Base-by-base conservation (phyloP, 2,329 filamentous ascomycete genomes). In the Talaromyces sp. region DNA sequence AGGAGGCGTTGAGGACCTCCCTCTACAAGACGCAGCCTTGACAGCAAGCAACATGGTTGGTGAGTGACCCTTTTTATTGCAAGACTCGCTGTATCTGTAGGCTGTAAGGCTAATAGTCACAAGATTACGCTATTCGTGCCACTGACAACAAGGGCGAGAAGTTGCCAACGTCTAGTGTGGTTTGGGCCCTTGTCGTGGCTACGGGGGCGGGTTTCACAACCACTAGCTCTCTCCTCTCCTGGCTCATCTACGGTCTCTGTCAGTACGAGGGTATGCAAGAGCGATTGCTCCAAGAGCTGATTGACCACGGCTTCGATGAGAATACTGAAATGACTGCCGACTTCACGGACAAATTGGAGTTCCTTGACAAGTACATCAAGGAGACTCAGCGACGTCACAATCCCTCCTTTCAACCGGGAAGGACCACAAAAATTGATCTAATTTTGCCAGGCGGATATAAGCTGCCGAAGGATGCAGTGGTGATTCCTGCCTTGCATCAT, bases 131-230 rank as follows among this genome's bases (percentile, higher is more conserved):
- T 7, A 11, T 62, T 6, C 45, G 60, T 27, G 60, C 60, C 1
- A 41, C 45, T 7, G 60, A 62, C 15, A 62, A 43, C n/a, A 52
- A 62, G 11, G 60, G 60, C 8, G 10, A 62, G 9, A 62, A 62
- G 9, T 6, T 62, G n/a, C 60, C 60, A 5, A 9, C 43, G 11
- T 39, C 31, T 3, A 52, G 60, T 8, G 19, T 62, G 27, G 19
- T 62, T 1, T 52, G 45, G 60, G 33, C 60, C 9, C 45, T 62
- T 27, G 31, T 86, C 1, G 84, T 87, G 3, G 80, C 81, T 6
- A 84, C 82, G 0, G 86, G 79, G 3, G 86, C 86, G 1, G 86
- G 86, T 19, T 88, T 88, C 75, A 86, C 83, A 1, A 88, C 86
- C 0, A 88, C 84, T 0, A 83, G 81, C 2, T 84, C 84, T 0